Evolutionary conservation across 768 basidiomycete genomes (phyloP).

Genomic region (Mycena alexandri): DNA sequence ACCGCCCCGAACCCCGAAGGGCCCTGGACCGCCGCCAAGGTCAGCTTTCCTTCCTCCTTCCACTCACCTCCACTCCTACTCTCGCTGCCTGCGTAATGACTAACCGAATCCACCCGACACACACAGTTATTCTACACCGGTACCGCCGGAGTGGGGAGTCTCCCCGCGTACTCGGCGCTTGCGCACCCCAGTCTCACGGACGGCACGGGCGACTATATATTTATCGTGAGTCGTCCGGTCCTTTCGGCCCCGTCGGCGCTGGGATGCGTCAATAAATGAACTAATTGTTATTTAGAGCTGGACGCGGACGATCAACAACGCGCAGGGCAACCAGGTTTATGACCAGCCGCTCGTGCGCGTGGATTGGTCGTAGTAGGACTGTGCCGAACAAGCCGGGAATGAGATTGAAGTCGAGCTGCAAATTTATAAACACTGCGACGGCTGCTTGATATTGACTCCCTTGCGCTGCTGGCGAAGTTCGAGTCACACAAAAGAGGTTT

Average conservation of each 20-base stretch:
- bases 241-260: background rate
- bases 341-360: constrained; percentile 34
- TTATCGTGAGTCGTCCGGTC: constrained; percentile 26
- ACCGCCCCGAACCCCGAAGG: constrained; percentile 33
- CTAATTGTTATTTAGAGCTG: constrained; percentile 14
- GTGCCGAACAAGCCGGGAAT: too few relatives aligned
- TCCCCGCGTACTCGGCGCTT: constrained; percentile 30
- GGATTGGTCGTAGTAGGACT: constrained; percentile 31
- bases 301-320: constrained; percentile 17
- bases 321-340: constrained; percentile 21
- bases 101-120: background rate
- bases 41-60: background rate
- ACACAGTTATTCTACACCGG: constrained; percentile 30
- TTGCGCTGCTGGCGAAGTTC: too few relatives aligned
- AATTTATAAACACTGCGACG: too few relatives aligned
- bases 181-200: constrained; percentile 35
- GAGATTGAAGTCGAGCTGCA: too few relatives aligned
- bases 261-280: too few relatives aligned
- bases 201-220: constrained; percentile 36
- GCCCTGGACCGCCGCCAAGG: constrained; percentile 25
- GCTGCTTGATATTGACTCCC: too few relatives aligned
- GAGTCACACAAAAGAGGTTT: too few relatives aligned
- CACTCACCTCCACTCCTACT: background rate
- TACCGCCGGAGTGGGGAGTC: constrained; percentile 18
- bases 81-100: background rate